phyloP scores from a whole-genome alignment of 1,139 yeast species.

The Lizanozyma gosingica region DNA sequence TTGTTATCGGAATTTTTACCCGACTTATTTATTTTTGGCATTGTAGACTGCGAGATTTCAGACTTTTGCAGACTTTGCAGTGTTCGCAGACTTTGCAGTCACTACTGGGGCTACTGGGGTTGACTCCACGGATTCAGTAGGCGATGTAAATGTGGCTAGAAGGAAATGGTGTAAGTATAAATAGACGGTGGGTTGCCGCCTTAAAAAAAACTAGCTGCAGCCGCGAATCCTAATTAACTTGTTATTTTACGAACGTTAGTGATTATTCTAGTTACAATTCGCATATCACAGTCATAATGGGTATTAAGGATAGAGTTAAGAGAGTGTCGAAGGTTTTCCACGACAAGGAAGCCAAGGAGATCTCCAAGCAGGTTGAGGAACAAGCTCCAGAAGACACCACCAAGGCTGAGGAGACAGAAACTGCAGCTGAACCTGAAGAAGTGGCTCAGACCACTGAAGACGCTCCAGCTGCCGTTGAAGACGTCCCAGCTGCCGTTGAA shows the following conservation, averaged over 20 bases:
- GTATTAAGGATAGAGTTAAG: constrained; percentile 37
- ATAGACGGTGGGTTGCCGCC: no score
- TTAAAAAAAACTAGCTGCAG: no score
- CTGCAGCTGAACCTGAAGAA: not conserved
- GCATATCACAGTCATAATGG: no score
- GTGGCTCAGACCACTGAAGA: not conserved
- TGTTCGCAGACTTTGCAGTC: not conserved
- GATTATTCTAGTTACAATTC: no score
- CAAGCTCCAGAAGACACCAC: not conserved
- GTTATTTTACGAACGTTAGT: no score
- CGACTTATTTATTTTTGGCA: not conserved
- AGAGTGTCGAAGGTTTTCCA: constrained; percentile 37
- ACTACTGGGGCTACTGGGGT: not conserved
- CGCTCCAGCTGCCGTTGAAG: constrained; percentile 1
- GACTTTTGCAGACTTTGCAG: not conserved
- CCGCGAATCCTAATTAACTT: no score
- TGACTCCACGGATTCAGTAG: not conserved
- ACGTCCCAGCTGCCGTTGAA: no score
- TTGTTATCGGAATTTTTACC: not conserved
- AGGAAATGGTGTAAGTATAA: no score
- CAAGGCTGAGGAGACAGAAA: not conserved
- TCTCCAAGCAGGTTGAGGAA: constrained; percentile 4
- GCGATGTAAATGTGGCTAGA: not conserved
- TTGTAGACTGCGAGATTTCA: no score
- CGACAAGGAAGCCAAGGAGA: constrained; percentile 24